Evolutionary conservation across 1,284 basidiomycete genomes (phyloP), one percentile per base, ranked within the genome.

Genomic region (Coniferiporia weirii): DNA sequence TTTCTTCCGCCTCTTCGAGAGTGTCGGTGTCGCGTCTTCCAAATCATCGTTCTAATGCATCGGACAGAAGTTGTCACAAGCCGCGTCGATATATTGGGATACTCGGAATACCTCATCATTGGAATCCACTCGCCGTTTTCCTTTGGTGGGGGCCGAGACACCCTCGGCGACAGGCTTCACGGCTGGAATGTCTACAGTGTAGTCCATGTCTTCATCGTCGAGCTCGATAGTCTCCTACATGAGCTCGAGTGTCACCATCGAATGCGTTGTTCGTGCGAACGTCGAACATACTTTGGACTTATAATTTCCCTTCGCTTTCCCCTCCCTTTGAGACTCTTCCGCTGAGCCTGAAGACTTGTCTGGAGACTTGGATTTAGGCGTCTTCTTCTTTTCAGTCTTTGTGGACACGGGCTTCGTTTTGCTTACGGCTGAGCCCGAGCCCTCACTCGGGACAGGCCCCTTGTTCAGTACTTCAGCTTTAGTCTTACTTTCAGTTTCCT

Each of bases 261-360:
- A 27, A 27, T 27, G 27, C 27, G 27, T 27, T 27, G 27, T 27
- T 5, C 27, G 27, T 27, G 17, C n/a, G 17, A 17, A 46, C 15
- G 17, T 3, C 19, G 22, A 22, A 15, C 46, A 8, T 52, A 60
- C 59, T 43, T 52, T 52, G 34, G 59, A 51, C 32, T 60, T 56
- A n/a, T 44, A n/a, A 17, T n/a, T 20, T 8, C 44, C 44, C 17
- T 20, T 46, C n/a, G 12, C 64, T 66, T 65, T 73, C 56, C 45
- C 66, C 64, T 27, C 64, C 63, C 5, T 27, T 5, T 27, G 27
- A 27, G 27, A 27, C 2, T 27, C 27, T 27, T 27, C 27, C 5
- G 1, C 66, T 66, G 52, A 53, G n/a, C 32, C 13, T 2, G 52
- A 15, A 15, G 13, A 9, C 3, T 36, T 43, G 13, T 22, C 12